Base-by-base conservation (phyloP, 2,329 filamentous ascomycete species). In the Aureobasidium lini region DNA sequence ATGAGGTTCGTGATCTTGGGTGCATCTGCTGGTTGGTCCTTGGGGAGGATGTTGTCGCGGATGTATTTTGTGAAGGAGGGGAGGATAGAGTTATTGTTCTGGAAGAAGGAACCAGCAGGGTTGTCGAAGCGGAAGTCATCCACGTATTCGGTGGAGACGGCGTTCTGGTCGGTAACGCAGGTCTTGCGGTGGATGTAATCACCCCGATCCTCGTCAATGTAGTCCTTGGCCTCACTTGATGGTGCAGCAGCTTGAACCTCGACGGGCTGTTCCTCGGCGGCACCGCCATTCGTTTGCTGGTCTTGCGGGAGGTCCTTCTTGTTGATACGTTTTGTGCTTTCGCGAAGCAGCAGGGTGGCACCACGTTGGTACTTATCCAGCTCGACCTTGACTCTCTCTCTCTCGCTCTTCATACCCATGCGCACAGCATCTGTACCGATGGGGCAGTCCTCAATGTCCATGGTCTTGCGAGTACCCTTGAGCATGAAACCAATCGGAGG, bases 1-100 rank as follows among this genome's bases (percentile, higher is more conserved):
- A 99, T 93, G 46, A 99, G 86, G 76, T 95, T 91, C 66, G 87
- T 88, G 74, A 96, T 85, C 54, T 75, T 74, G 46, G 73, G 56
- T 32, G 64, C 50, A 66, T 68, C 58, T 69, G 53, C 67, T 60
- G 53, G 71, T 66, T 54, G 49, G 66, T 65, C 59, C 32, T 66
- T 59, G 29, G 85, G 86, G 1, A 92, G 79, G 68, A 93, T 88
- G 72, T 88, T 83, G 39, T 88, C 80, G 63, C 90, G 88, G 71
- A 97, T 89, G 77, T 95, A 96, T 65, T 84, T 81, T 13, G 91
- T 95, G 75, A 97, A 95, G 15, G 79, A 76, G 32, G 89, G 85
- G 28, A 99, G 86, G 74, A 99, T 97, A 59, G 91, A 95, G 79
- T 97, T 97, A 82, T 99, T 99, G 81, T 99, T 99, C 71, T 99